A percentile compares a stretch with the other conserved stretches of the same genome.
These are phyloP conservation scores for Colletotrichum tabaci DNA, from an alignment of 2,329 filamentous ascomycete species.

Conservation along the genomic window DNA sequence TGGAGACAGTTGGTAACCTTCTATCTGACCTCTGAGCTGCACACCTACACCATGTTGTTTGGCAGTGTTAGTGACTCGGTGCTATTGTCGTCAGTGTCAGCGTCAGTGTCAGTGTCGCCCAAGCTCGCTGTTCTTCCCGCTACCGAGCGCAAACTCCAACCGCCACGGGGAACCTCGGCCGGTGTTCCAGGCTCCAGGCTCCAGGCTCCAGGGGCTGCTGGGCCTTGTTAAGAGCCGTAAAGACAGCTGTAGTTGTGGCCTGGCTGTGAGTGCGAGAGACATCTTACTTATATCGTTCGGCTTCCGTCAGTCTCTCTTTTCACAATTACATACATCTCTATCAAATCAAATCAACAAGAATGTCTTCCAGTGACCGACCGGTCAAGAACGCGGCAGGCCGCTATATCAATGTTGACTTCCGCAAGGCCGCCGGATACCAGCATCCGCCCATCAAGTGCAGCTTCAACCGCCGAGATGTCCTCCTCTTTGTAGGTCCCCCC, in stretches of 20 bases:
- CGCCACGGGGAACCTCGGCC: conserved; percentile 17
- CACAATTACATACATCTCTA: neutral
- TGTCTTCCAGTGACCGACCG: conserved; percentile 48
- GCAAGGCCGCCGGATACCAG: conserved; percentile 55
- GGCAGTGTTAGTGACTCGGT: neutral
- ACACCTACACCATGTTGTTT: too few relatives aligned
- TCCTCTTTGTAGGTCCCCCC: conserved; percentile 53
- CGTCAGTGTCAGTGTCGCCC: too few relatives aligned
- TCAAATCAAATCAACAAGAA: neutral
- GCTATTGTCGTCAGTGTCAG: too few relatives aligned
- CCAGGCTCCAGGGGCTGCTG: too few relatives aligned
- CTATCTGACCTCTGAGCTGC: too few relatives aligned
- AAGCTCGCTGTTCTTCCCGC: too few relatives aligned
- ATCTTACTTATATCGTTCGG: too few relatives aligned
- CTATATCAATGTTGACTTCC: conserved; percentile 59
- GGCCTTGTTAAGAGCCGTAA: too few relatives aligned
- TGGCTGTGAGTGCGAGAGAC: neutral
- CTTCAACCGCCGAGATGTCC: conserved; percentile 60
- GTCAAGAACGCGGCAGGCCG: conserved; percentile 55
- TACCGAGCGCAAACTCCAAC: neutral
- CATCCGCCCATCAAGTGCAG: conserved; percentile 56
- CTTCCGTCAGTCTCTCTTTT: neutral
- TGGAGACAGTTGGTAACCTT: too few relatives aligned
- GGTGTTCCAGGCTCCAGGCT: neutral
- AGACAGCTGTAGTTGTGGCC: neutral